These are phyloP conservation scores for Amaranthus palmeri DNA, from an alignment of 148 eudicot genomes.

Conservation along the genomic window DNA sequence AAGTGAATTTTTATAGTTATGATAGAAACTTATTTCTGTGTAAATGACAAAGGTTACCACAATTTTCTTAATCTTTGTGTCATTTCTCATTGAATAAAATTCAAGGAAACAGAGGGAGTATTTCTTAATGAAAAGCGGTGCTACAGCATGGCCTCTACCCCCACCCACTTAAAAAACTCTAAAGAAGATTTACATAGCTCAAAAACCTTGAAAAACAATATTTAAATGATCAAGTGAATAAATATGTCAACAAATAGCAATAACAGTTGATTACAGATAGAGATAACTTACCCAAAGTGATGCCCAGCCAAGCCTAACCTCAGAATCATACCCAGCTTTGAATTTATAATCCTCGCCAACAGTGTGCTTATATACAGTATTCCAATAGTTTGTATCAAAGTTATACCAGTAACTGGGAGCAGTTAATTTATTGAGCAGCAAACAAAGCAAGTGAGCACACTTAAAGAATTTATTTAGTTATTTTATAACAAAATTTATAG, in stretches of 20 bases:
- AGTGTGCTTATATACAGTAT: conserved; percentile 81
- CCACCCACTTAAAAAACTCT: neutral
- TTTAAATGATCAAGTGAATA: neutral
- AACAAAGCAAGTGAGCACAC: neutral
- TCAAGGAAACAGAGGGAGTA: too few species aligned
- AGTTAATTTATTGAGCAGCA: conserved; percentile 4
- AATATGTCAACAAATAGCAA: too few species aligned
- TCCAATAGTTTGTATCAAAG: conserved; percentile 82
- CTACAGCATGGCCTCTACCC: neutral
- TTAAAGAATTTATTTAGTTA: too few species aligned
- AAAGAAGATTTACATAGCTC: neutral
- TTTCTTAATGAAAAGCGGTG: neutral
- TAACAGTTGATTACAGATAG: neutral
- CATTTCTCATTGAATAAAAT: too few species aligned
- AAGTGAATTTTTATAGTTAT: too few species aligned
- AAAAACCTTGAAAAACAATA: neutral
- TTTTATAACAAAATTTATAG: neutral
- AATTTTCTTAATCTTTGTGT: too few species aligned
- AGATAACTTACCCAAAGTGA: conserved; percentile 80
- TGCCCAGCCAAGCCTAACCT: conserved; percentile 87
- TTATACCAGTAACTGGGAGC: conserved; percentile 76
- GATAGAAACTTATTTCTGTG: too few species aligned
- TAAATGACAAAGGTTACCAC: too few species aligned
- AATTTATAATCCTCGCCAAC: conserved; percentile 85
- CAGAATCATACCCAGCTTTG: conserved; percentile 96